phyloP scores from a whole-genome alignment of 2,329 filamentous ascomycete genomes.

The Ilyonectria mors-panacis region DNA sequence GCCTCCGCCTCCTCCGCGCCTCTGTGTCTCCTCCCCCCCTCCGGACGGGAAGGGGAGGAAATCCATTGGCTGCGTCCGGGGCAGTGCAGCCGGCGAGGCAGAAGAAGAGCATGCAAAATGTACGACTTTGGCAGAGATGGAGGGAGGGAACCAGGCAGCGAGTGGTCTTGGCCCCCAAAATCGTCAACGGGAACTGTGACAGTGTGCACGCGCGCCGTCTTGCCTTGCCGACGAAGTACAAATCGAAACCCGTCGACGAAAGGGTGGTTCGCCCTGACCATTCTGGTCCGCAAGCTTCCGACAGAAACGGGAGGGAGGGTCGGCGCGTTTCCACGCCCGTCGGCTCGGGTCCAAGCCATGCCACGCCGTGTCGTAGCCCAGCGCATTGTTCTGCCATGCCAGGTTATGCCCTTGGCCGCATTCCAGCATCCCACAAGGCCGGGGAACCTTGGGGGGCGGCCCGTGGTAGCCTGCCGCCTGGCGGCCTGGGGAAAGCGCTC shows the following conservation, averaged over 20 bases:
- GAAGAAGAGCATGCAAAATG: conserved; percentile 15
- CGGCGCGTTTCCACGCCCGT: conserved; percentile 35
- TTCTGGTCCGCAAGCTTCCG: conserved; percentile 21
- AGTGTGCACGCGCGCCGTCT: conserved; percentile 16
- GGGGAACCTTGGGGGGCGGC: conserved; percentile 36
- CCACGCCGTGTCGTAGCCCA: conserved; percentile 11
- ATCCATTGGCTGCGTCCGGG: conserved; percentile 24
- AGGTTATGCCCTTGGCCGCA: conserved; percentile 41
- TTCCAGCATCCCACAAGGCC: conserved; percentile 33
- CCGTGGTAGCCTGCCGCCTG: conserved; percentile 21
- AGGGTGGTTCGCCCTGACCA: conserved; percentile 24
- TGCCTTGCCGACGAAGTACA: conserved; percentile 4
- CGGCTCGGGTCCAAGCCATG: conserved; percentile 26
- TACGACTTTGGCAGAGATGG: conserved; percentile 11
- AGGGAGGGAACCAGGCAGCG: conserved; percentile 24
- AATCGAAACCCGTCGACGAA: conserved; percentile 11
- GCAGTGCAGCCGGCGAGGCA: conserved; percentile 29
- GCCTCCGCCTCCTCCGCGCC: conserved; percentile 32
- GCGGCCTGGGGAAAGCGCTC: conserved; percentile 34
- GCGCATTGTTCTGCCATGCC: conserved; percentile 26
- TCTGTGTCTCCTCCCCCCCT: conserved; percentile 22
- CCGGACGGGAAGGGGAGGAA: conserved; percentile 13
- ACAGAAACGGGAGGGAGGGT: conserved; percentile 16
- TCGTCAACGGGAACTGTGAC: conserved; percentile 11
- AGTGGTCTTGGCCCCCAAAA: conserved; percentile 28